A percentile compares a stretch with the other conserved stretches of the same genome.
Evolutionary conservation across 1,139 yeast species (phyloP).

Genomic region (Hyphopichia burtonii): DNA sequence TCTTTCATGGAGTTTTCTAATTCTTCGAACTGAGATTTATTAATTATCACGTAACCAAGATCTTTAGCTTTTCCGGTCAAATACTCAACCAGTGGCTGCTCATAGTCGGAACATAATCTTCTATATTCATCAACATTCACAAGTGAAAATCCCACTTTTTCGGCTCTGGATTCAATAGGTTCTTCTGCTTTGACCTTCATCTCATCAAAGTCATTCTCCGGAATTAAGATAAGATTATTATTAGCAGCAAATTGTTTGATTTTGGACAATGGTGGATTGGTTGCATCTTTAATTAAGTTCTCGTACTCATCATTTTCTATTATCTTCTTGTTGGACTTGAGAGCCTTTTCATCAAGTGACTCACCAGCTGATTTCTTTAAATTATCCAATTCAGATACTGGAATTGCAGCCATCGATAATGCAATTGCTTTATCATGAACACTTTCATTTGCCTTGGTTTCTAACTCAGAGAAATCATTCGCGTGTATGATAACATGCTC

Average conservation of each 20-base stretch:
- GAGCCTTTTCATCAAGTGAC: slow-evolving; percentile 19
- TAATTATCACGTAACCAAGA: slow-evolving; percentile 3
- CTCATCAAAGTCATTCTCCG: slow-evolving; percentile 17
- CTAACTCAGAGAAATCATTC: neutral
- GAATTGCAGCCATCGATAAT: neutral
- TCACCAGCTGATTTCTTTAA: slow-evolving; percentile 9
- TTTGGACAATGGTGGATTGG: slow-evolving; percentile 21
- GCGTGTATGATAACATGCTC: slow-evolving; percentile 13
- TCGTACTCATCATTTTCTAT: slow-evolving; percentile 16
- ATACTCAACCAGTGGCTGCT: slow-evolving; percentile 24
- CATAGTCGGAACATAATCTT: slow-evolving; percentile 9
- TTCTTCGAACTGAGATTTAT: neutral
- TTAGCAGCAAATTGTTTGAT: slow-evolving; percentile 16
- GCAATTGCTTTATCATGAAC: slow-evolving; percentile 3
- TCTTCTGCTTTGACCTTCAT: slow-evolving; percentile 14
- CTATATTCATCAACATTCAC: slow-evolving; percentile 24
- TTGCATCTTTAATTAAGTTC: slow-evolving; percentile 5
- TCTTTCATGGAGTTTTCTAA: slow-evolving; percentile 5
- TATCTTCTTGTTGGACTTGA: slow-evolving; percentile 16
- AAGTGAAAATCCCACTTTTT: slow-evolving; percentile 28
- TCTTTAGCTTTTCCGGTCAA: slow-evolving; percentile 25
- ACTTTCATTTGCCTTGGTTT: slow-evolving; percentile 2
- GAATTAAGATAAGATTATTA: slow-evolving; percentile 17
- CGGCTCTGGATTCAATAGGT: slow-evolving; percentile 34
- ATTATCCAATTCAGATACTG: neutral